Evolutionary conservation across 306 rosid species (phyloP), one percentile per base, ranked within the genome.

Genomic region (Lathyrus tuberosus): DNA sequence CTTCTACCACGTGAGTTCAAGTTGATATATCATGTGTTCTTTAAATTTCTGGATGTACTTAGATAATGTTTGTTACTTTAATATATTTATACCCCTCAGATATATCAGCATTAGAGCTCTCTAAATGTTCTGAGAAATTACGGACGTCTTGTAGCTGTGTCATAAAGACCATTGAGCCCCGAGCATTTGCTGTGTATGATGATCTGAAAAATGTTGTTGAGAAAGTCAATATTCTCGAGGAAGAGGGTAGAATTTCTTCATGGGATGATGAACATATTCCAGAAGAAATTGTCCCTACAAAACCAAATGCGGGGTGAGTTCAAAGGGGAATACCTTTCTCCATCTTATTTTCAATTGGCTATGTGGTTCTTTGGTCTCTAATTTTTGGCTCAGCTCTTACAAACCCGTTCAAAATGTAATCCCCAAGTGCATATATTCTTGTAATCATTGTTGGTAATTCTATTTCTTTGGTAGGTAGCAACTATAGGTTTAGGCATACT

Each of bases 251-350:
- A 60, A 87, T 94, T 76, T 69, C 91, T 76, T 74, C 77, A 54
- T 88, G 90, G 98, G 96, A 90, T 31, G 98, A 88, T 20, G 97
- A 94, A 62, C 82, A 85, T n/a, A 84, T 94, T 73, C 98, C 98
- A 5, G 98, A 90, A 78, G 97, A 90, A 85, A 85, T 94, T 81
- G 94, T 94, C 73, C 73, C 77, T 77, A 48, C 73, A 73, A 86
- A 84, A 84, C 97, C 98, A 68, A 81, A 78, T 76, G 84, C 83
- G 73, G 98, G 98, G 98, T 90, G 84, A 88, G 84, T 58, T 71
- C 47, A 15, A 74, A 51, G 7, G 30, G 43, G 30, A 72, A 57
- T 33, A 60, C 13, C 59, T 69, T 68, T 79, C 65, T 71, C 59
- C 75, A 53, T 60, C 16, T 44, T 47, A 47, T 33, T 61, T 51